Evolutionary conservation across 768 basidiomycete species (phyloP).

Genomic region (Baorangia bicolor): DNA sequence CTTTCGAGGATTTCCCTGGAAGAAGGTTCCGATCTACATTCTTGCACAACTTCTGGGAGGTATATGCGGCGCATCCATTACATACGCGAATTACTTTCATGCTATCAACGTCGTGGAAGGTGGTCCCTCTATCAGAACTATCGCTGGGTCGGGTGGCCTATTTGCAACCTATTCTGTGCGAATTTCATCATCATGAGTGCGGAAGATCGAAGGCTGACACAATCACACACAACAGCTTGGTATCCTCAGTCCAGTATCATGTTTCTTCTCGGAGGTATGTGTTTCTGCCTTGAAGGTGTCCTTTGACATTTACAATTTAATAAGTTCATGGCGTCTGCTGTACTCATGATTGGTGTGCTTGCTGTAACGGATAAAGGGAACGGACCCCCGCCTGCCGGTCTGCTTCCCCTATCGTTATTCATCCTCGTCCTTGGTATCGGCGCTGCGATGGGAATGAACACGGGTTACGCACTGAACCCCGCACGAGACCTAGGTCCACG

Average conservation of each 20-base stretch:
- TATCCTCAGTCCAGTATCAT: conserved; percentile 40
- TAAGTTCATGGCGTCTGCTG: conserved; percentile 52
- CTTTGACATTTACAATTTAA: not conserved
- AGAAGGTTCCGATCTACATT: conserved; percentile 69
- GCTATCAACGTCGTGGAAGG: conserved; percentile 61
- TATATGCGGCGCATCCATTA: conserved; percentile 47
- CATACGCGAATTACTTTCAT: conserved; percentile 62
- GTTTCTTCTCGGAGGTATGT: conserved; percentile 43
- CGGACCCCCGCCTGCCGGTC: conserved; percentile 44
- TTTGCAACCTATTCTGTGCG: conserved; percentile 59
- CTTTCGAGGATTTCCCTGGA: conserved; percentile 72
- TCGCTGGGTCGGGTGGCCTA: conserved; percentile 48
- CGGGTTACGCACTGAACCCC: conserved; percentile 62
- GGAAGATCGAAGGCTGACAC: not conserved
- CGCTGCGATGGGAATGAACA: conserved; percentile 56
- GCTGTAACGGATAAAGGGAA: conserved; percentile 54
- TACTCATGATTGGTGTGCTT: conserved; percentile 52
- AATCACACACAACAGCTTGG: conserved; percentile 17
- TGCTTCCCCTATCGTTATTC: conserved; percentile 54
- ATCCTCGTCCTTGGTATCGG: conserved; percentile 55
- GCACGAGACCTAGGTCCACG: conserved; percentile 67
- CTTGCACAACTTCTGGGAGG: conserved; percentile 58
- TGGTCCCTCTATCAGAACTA: conserved; percentile 46
- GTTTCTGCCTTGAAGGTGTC: not conserved
- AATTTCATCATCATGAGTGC: not conserved